Evolutionary conservation across 345 rosid genomes (phyloP).

Genomic region (Cardamine resedifolia): DNA sequence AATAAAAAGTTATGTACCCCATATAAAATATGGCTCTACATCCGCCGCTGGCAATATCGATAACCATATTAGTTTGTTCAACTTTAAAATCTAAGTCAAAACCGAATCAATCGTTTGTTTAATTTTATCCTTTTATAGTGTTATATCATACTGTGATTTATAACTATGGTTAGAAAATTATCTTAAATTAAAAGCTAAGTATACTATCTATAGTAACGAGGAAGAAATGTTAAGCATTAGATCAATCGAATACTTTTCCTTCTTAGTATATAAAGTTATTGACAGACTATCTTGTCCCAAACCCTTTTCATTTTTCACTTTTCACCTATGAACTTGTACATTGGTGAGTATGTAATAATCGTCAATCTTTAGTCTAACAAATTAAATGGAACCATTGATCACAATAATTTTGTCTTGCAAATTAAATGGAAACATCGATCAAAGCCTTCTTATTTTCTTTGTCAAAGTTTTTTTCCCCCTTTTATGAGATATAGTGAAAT

Average conservation of each 20-base stretch:
- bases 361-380: conserved; percentile 21
- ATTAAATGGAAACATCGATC: not conserved
- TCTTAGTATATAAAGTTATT: conserved; percentile 20
- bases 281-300: conserved; percentile 31
- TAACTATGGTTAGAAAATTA: not conserved
- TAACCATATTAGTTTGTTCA: not conserved
- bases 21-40: too few species aligned
- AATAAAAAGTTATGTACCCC: too few species aligned
- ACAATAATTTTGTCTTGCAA: conserved; percentile 13
- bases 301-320: too few species aligned
- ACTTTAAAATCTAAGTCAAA: not conserved
- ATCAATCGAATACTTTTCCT: conserved; percentile 25
- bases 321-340: conserved; percentile 27
- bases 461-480: too few species aligned
- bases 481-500: too few species aligned
- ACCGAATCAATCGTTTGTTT: not conserved
- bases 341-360: conserved; percentile 27
- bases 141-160: not conserved
- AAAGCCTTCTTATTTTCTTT: not conserved
- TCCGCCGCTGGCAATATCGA: too few species aligned
- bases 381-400: not conserved
- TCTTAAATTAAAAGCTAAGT: conserved; percentile 35
- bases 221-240: conserved; percentile 17
- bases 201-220: conserved; percentile 32
- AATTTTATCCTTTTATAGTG: too few species aligned